These are phyloP conservation scores for Phytopythium delawarense DNA, from an alignment of 352 stramenopile genomes.

Conservation along the genomic window DNA sequence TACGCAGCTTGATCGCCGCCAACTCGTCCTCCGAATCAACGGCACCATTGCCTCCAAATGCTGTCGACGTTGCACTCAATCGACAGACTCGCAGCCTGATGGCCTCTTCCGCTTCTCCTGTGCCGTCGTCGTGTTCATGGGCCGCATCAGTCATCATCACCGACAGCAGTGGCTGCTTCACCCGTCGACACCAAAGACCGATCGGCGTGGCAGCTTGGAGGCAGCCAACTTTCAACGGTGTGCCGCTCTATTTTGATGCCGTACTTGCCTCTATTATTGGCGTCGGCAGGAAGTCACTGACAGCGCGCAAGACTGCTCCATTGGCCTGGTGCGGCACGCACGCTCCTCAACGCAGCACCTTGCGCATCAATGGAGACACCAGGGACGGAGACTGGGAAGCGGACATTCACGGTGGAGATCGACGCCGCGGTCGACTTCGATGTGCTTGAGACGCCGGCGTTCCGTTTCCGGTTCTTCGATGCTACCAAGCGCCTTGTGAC, in stretches of 20 bases:
- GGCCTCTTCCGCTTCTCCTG: background rate
- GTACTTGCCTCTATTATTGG: background rate
- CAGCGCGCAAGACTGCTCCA: background rate
- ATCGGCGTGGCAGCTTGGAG: background rate
- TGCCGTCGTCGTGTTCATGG: background rate
- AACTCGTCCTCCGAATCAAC: conserved; percentile 13
- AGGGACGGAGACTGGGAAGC: conserved; percentile 26
- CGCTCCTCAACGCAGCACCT: background rate
- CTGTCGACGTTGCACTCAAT: background rate
- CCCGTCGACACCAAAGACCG: background rate
- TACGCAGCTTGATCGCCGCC: conserved; percentile 39
- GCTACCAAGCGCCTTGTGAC: conserved; percentile 50
- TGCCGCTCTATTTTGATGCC: background rate
- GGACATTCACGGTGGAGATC: conserved; percentile 59
- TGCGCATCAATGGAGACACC: background rate
- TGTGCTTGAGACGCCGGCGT: conserved; percentile 41
- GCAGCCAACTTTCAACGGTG: background rate
- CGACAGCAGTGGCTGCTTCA: background rate
- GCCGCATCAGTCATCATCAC: background rate
- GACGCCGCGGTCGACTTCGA: conserved; percentile 38
- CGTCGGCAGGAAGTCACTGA: background rate
- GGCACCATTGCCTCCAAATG: background rate
- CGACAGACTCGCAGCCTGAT: background rate
- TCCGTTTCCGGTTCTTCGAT: conserved; percentile 72
- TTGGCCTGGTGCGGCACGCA: background rate